These are phyloP conservation scores for Mycena vitilis DNA, from an alignment of 768 basidiomycete species.

Conservation along the genomic window DNA sequence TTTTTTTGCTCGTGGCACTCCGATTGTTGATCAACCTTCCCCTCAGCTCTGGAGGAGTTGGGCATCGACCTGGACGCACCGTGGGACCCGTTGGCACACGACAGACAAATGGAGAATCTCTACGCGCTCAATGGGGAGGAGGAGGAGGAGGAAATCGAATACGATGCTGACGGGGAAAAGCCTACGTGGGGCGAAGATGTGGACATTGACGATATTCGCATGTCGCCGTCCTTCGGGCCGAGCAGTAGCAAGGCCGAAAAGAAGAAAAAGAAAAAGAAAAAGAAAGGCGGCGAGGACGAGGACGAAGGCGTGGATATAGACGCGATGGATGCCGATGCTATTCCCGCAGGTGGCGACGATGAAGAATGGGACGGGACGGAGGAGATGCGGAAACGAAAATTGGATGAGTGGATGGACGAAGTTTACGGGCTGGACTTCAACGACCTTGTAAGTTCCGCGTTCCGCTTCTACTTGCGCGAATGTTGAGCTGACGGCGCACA, in stretches of 20 bases:
- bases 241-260: slow-evolving; percentile 55
- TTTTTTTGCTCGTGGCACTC: not conserved
- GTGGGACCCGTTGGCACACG: slow-evolving; percentile 90
- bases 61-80: slow-evolving; percentile 84
- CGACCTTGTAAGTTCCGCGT: slow-evolving; percentile 78
- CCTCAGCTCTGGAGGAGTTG: slow-evolving; percentile 70
- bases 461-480: not conserved
- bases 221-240: slow-evolving; percentile 49
- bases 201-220: slow-evolving; percentile 75
- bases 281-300: slow-evolving; percentile 51
- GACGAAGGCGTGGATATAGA: slow-evolving; percentile 72
- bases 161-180: slow-evolving; percentile 65
- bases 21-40: slow-evolving; percentile 11
- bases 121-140: slow-evolving; percentile 65
- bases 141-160: slow-evolving; percentile 23
- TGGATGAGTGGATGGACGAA: slow-evolving; percentile 93
- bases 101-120: slow-evolving; percentile 81
- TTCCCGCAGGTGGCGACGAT: slow-evolving; percentile 54
- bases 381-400: slow-evolving; percentile 84
- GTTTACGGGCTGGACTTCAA: slow-evolving; percentile 94
- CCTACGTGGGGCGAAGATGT: slow-evolving; percentile 95
- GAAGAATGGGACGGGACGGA: slow-evolving; percentile 92
- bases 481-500: slow-evolving; percentile 44
- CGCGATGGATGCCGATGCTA: slow-evolving; percentile 59
- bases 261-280: slow-evolving; percentile 63